Base-by-base conservation (phyloP, 345 rosid genomes). In the Linum lewisii region DNA sequence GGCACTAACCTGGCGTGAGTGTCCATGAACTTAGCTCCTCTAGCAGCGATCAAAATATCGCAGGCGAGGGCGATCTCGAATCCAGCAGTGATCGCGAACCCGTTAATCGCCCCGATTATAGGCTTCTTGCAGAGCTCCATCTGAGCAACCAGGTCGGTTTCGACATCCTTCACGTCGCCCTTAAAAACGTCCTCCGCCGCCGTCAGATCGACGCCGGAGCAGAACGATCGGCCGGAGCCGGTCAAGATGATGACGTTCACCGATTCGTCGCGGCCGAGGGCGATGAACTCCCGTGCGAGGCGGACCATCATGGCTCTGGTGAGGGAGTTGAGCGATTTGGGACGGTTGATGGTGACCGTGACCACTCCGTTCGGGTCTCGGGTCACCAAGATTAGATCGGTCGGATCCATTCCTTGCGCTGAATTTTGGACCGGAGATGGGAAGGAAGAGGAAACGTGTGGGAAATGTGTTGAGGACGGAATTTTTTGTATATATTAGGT, bases 41-140 rank as follows among this genome's bases (percentile, higher is more conserved):
- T 87, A 14, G 91, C 66, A 4, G 97, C 97, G 5, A 93, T 68
- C 54, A 93, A 29, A 5, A 89, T 72, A 74, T 93, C 99, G 58
- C 99, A 93, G 19, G 97, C 95, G 52, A 93, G 81, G 1, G 97
- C 75, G 52, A 89, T 80, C 64, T 93, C 97, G 54, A 93, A 89
- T 10, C 99, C 99, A 26, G 94, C 97, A 0, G 99, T 93, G 2
- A 87, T 80, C 0, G 95, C 97, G 59, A 85, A 79, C 56, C 95
- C 99, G 66, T 82, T 78, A 34, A 93, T 81, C 4, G 88, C 99
- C 23, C 97, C 97, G 60, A 93, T 85, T 1, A 93, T 87, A 51
- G 94, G 97, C 69, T 85, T 89, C 24, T 71, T 61, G 61, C 89
- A 87, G 21, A 51, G 80, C 55, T 87, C 97, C 97, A 93, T 93